These are phyloP conservation scores for Syzygium malaccense DNA, from an alignment of 441 rosid genomes.

Conservation along the genomic window DNA sequence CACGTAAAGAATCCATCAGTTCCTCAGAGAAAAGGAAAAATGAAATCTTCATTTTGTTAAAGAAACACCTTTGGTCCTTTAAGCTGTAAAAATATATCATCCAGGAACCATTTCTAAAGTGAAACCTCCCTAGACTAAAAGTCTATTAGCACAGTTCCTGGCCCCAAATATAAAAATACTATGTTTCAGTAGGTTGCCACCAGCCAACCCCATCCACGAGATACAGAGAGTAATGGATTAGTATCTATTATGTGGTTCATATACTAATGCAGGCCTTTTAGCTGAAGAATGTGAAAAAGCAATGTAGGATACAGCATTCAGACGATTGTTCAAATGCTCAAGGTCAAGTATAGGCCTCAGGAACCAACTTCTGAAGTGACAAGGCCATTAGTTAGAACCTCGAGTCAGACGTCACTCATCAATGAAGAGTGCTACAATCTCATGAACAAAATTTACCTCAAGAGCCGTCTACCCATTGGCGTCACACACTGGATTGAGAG, in stretches of 20 bases:
- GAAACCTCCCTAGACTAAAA: neutral
- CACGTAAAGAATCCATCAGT: conserved; percentile 69
- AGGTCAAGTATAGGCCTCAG: conserved; percentile 90
- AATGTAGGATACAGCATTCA: conserved; percentile 80
- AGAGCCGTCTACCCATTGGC: conserved; percentile 81
- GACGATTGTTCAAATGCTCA: conserved; percentile 67
- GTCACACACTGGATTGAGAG: conserved; percentile 71
- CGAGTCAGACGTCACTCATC: conserved; percentile 2
- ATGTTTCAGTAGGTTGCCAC: neutral
- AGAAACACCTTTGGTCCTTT: conserved; percentile 20
- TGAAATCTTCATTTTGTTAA: conserved; percentile 62
- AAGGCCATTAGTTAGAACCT: conserved; percentile 10
- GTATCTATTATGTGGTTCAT: neutral
- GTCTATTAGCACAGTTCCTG: neutral
- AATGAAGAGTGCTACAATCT: conserved; percentile 7
- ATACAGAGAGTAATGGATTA: neutral
- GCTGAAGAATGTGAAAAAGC: neutral
- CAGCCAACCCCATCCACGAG: neutral
- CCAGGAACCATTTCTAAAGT: neutral
- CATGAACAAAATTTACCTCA: conserved; percentile 48
- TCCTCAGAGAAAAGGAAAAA: conserved; percentile 76
- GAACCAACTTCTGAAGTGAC: conserved; percentile 79
- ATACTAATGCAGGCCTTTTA: neutral
- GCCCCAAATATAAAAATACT: neutral
- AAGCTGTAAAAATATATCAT: conserved; percentile 1